phyloP scores from a whole-genome alignment of 2,329 filamentous ascomycete species.

The Penicillium sp. region DNA sequence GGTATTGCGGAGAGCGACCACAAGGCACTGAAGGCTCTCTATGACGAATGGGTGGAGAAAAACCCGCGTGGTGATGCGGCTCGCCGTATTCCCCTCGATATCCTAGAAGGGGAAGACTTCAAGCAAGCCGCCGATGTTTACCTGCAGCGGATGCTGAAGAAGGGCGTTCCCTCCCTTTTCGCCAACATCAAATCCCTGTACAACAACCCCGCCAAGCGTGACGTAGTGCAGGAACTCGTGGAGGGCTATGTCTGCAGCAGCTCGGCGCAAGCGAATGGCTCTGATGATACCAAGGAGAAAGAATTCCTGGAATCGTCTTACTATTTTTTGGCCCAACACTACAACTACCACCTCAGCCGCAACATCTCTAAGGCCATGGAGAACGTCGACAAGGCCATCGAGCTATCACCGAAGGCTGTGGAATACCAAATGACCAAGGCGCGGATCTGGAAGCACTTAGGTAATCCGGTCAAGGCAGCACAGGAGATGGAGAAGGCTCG shows the following conservation, averaged over 20 bases:
- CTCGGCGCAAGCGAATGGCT: constrained; percentile 49
- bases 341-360: constrained; percentile 87
- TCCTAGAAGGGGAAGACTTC: constrained; percentile 81
- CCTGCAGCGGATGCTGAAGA: constrained; percentile 79
- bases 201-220: constrained; percentile 71
- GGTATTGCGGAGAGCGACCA: constrained; percentile 62
- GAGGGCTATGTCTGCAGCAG: constrained; percentile 71
- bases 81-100: constrained; percentile 82
- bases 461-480: constrained; percentile 74
- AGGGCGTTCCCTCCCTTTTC: constrained; percentile 93
- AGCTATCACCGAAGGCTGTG: constrained; percentile 74
- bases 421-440: constrained; percentile 96
- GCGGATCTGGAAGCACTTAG: constrained; percentile 87
- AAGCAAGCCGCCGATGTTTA: constrained; percentile 74
- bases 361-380: constrained; percentile 78
- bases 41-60: constrained; percentile 77
- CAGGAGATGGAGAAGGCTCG: constrained; percentile 87
- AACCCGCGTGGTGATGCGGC: constrained; percentile 81
- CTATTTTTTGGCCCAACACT: constrained; percentile 95
- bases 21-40: constrained; percentile 69
- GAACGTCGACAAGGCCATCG: constrained; percentile 80
- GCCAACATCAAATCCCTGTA: constrained; percentile 96
- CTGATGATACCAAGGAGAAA: constrained; percentile 51
- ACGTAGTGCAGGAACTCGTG: constrained; percentile 71
- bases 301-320: constrained; percentile 73